Base-by-base conservation (phyloP, 148 eudicot genomes). In the Oxyria digyna region DNA sequence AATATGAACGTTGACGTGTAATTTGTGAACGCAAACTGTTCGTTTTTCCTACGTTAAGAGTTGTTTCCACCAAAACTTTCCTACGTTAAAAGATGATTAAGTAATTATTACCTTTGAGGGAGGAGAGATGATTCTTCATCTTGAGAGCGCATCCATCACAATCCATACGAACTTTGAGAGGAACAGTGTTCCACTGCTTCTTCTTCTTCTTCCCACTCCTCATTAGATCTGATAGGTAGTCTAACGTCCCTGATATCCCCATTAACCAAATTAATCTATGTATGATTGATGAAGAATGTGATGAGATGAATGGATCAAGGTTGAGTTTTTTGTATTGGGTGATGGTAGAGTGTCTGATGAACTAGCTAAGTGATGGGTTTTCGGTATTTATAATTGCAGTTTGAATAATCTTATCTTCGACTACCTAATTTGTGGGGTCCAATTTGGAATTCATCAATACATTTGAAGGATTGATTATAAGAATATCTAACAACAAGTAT, bases 131-230 rank as follows among this genome's bases (percentile, higher is more conserved):
- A 1, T 77, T 86, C 81, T 89, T 89, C 57, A 89, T 81, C 73
- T 79, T 86, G 35, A 78, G 81, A 37, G 79, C 84, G 73, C 96
- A 89, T n/a, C 96, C 96, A 20, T 89, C 96, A 71, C 96, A 89
- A 57, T 84, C 88, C 86, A 89, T 89, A n/a, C 91, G 78, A 20
- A 89, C 81, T 66, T 84, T 89, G 67, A 89, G 84, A 21, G 77
- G 57, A 8, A 86, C 89, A 0, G 87, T 86, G 15, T 76, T 82
- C 10, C 82, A 41, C 35, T 78, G 80, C 77, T 82, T 89, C 79
- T 73, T 81, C 52, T 86, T 88, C 79, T 84, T 84, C 40, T 68
- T 74, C 69, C 42, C 83, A 0, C 69, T 67, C 24, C 64, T 77
- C 0, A 84, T 33, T 18, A 86, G 35, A 8, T 89, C 91, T n/a